Evolutionary conservation across 805 yeast species (phyloP), one percentile per base, ranked within the genome.

Genomic region (Sungouiozyma intestinalis): DNA sequence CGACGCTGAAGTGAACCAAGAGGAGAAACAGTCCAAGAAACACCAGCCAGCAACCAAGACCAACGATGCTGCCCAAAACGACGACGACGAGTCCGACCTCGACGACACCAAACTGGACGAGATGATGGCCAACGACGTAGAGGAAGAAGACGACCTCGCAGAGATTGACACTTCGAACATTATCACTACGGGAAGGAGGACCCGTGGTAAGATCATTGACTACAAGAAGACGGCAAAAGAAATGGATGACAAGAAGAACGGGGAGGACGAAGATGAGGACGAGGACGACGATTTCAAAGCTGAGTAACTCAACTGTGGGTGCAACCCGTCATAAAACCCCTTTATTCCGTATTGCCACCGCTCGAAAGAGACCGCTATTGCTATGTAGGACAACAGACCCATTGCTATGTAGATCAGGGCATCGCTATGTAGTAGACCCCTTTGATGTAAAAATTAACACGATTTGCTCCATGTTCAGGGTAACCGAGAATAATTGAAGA

Each of bases 401-500:
- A n/a, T n/a, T n/a, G n/a, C n/a, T n/a, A n/a, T n/a, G n/a, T n/a
- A n/a, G n/a, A n/a, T n/a, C n/a, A n/a, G n/a, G n/a, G n/a, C n/a
- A n/a, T n/a, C n/a, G n/a, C n/a, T n/a, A n/a, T n/a, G n/a, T n/a
- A n/a, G n/a, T n/a, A n/a, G n/a, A n/a, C n/a, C n/a, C n/a, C n/a
- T n/a, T n/a, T n/a, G n/a, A n/a, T n/a, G n/a, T n/a, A n/a, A n/a
- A n/a, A n/a, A n/a, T n/a, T n/a, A n/a, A n/a, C n/a, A n/a, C n/a
- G n/a, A n/a, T n/a, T n/a, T n/a, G n/a, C n/a, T n/a, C n/a, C n/a
- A n/a, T n/a, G n/a, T n/a, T n/a, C n/a, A n/a, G n/a, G n/a, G n/a
- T n/a, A n/a, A n/a, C n/a, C n/a, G 96, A 6, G 96, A 84, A 63
- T 90, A 79, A 46, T 83, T 76, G 61, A 88, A 87, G 20, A 95